Base-by-base conservation (phyloP, 768 basidiomycete species). In the Sporobolomyces roseus region DNA sequence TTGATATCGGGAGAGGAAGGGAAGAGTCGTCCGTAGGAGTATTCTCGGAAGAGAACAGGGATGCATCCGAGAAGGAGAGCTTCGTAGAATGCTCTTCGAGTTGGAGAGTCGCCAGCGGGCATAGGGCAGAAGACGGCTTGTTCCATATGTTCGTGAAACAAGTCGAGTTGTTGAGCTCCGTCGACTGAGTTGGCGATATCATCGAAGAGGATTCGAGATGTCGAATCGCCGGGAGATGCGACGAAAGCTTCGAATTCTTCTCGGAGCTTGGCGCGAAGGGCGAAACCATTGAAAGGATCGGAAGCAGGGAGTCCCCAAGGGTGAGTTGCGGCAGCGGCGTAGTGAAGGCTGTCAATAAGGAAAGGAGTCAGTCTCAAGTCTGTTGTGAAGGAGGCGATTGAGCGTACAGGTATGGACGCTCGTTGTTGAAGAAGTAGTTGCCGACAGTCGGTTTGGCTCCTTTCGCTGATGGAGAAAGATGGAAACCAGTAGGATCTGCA, bases 251-350 rank as follows among this genome's bases (percentile, higher is more conserved):
- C 21, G 45, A 68, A 68, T 41, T 65, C 38, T 45, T 68, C 51
- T 41, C 51, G 60, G 4, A 68, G 66, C 7, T 51, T 55, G 49
- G 49, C 54, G 19, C 71, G 71, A 27, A 72, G 71, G 21, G 71
- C 66, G 60, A 72, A 72, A 50, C 71, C 71, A 60, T 72, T 72
- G 71, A 72, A 72, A 2, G 71, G 66, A 33, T 72, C 71, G 23
- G 54, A 64, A 9, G 66, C 63, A 29, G 71, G 66, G 8, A 62
- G 60, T 3, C 71, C 71, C 71, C 71, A 72, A 16, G 71, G 71
- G 54, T 72, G 71, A 6, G 32, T 36, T 2, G 63, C 63, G n/a
- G 66, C 63, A 35, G 66, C 71, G 60, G 66, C 71, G 54, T 72
- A 72, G 63, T 72, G 71, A 17, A 71, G 23, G 13, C 35, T 56